Conservation (phyloP, 495 filamentous ascomycete species). For the Trypethelium eluteriae region DNA sequence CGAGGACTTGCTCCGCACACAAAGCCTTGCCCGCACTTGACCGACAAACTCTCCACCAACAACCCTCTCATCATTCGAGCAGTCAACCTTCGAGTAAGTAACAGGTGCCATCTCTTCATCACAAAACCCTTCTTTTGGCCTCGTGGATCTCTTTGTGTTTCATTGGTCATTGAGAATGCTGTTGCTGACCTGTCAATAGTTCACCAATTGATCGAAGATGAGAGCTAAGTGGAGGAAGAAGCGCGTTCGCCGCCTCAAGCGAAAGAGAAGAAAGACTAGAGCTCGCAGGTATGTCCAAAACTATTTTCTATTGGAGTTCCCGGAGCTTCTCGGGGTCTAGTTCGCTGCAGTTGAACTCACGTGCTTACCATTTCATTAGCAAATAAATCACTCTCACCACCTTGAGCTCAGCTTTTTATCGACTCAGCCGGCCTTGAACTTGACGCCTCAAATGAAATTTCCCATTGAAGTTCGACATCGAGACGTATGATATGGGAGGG, state of each 20-base stretch:
- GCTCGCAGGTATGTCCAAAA: slow-evolving; percentile 70
- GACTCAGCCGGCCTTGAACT: slow-evolving; percentile 8
- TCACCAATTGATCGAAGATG: slow-evolving; percentile 57
- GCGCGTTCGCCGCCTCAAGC: slow-evolving; percentile 93
- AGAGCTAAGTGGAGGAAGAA: slow-evolving; percentile 99
- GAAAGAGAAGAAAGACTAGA: slow-evolving; percentile 98
- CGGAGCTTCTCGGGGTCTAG: background rate
- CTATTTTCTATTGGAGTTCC: slow-evolving; percentile 6
- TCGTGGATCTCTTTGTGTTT: background rate
- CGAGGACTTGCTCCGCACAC: slow-evolving; percentile 3
- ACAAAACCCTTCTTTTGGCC: background rate
- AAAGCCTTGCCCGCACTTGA: background rate
- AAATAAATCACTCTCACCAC: slow-evolving; percentile 37
- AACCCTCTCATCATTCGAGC: slow-evolving; percentile 5
- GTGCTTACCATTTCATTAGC: slow-evolving; percentile 27
- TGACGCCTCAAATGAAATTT: background rate
- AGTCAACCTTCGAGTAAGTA: slow-evolving; percentile 7
- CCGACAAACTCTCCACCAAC: background rate
- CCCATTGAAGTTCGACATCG: slow-evolving; percentile 13
- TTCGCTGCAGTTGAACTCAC: slow-evolving; percentile 7
- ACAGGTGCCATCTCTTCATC: background rate
- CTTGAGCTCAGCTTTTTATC: slow-evolving; percentile 26
- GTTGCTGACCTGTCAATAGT: slow-evolving; percentile 10
- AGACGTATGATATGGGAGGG: slow-evolving; percentile 14
- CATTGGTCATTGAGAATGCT: background rate